A percentile compares a stretch with the other conserved stretches of the same genome.
phyloP scores from a whole-genome alignment of 208 protist genomes.

The Leishmania braziliensis region DNA sequence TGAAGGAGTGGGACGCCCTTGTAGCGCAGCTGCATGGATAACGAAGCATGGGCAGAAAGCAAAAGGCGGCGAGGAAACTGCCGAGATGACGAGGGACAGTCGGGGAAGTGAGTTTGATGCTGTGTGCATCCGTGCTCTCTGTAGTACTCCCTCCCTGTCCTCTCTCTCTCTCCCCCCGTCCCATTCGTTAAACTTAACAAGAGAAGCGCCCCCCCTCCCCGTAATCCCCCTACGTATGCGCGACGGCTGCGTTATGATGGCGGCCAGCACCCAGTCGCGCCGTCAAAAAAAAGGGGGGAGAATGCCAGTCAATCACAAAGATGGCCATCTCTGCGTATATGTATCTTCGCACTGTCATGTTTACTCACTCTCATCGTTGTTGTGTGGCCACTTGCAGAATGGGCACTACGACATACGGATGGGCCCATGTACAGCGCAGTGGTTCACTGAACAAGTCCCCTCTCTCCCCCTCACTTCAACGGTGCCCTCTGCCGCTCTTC shows the following conservation, averaged over 20 bases:
- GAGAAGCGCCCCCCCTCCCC: too few species aligned
- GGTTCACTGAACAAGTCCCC: not conserved
- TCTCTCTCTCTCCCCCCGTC: not conserved
- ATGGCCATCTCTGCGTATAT: not conserved
- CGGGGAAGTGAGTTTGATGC: not conserved
- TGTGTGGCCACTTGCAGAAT: not conserved
- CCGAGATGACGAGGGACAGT: not conserved
- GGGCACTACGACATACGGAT: not conserved
- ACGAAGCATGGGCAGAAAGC: not conserved
- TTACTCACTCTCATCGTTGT: not conserved
- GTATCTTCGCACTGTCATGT: not conserved
- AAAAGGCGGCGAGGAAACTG: not conserved
- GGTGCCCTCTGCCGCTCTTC: too few species aligned
- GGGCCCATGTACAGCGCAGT: not conserved
- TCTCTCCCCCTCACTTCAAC: not conserved
- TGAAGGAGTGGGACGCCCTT: constrained; percentile 64
- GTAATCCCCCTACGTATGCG: not conserved
- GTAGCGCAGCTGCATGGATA: constrained; percentile 35
- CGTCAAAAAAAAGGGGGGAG: not conserved
- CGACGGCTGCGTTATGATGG: not conserved
- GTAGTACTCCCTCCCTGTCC: not conserved
- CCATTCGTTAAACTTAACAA: not conserved
- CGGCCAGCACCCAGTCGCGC: not conserved
- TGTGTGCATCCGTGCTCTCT: not conserved
- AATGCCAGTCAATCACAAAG: not conserved